A percentile compares a stretch with the other conserved stretches of the same genome.
Evolutionary conservation across 2,329 filamentous ascomycete genomes (phyloP).

Genomic region (Hypoxylon sp.): DNA sequence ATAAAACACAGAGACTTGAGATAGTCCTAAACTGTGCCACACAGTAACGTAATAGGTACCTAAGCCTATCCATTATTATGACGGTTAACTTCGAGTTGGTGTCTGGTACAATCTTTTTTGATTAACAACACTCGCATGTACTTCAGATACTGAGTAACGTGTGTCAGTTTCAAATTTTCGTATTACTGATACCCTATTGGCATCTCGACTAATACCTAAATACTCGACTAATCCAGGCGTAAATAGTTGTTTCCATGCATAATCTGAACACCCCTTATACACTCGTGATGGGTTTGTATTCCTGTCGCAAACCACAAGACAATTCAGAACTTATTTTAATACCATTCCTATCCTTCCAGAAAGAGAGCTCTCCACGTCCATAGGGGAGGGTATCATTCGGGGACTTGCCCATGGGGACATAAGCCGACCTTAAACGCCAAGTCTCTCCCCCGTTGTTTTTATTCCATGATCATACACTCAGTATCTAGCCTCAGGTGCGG

Average conservation of each 20-base stretch:
- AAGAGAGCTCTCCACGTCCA: constrained; percentile 9
- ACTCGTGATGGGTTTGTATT: constrained; percentile 30
- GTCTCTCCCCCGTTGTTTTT: constrained; percentile 8
- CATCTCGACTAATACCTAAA: constrained; percentile 39
- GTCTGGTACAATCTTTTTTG: background rate
- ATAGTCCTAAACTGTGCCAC: background rate
- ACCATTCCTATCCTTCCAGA: constrained; percentile 1
- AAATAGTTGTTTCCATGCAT: constrained; percentile 21
- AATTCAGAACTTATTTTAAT: constrained; percentile 15
- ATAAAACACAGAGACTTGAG: too few species aligned
- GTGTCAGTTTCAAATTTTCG: constrained; percentile 1
- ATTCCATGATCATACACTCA: constrained; percentile 28
- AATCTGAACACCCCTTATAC: constrained; percentile 25
- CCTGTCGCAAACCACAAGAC: constrained; percentile 23
- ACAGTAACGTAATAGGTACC: background rate
- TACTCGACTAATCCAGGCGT: constrained; percentile 36
- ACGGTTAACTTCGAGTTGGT: background rate
- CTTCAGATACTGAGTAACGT: background rate
- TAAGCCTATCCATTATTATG: background rate
- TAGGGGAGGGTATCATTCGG: constrained; percentile 10
- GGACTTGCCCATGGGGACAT: constrained; percentile 9
- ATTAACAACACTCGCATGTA: background rate
- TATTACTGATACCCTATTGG: constrained; percentile 39
- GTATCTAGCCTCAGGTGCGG: constrained; percentile 6
- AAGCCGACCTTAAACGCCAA: constrained; percentile 25